Evolutionary conservation across 331 rosid species (phyloP).

Genomic region (Malus hybrid): DNA sequence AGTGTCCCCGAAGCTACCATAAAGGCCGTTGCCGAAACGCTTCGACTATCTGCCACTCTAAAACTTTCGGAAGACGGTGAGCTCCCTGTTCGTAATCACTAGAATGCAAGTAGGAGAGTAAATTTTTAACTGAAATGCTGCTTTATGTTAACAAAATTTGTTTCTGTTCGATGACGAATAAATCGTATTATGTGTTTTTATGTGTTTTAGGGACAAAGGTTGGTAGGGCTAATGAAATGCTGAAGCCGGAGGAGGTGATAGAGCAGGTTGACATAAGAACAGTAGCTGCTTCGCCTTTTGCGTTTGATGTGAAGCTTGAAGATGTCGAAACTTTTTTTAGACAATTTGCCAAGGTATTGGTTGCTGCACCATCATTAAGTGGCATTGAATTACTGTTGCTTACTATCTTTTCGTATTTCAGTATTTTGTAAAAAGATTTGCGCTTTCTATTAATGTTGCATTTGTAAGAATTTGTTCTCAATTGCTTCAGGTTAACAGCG

Average conservation of each 20-base stretch:
- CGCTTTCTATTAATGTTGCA: neutral
- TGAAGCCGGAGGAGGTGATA: constrained; percentile 58
- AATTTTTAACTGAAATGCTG: neutral
- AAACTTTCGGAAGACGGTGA: constrained; percentile 80
- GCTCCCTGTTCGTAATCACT: neutral
- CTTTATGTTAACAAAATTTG: neutral
- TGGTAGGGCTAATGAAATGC: constrained; percentile 53
- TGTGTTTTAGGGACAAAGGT: constrained; percentile 47
- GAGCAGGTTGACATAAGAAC: constrained; percentile 82
- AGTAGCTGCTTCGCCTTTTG: constrained; percentile 72
- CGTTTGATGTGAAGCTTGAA: constrained; percentile 60
- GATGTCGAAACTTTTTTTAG: constrained; percentile 55
- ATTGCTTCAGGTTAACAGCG: constrained; percentile 64
- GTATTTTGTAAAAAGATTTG: neutral
- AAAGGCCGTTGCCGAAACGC: constrained; percentile 60
- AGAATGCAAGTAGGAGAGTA: neutral
- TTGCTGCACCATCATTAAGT: neutral
- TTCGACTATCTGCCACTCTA: constrained; percentile 45
- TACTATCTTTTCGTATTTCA: neutral
- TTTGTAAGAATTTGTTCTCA: neutral
- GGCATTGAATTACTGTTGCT: neutral
- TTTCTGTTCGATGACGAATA: neutral
- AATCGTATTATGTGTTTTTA: neutral
- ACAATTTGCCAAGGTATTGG: constrained; percentile 58
- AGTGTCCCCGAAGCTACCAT: constrained; percentile 41